Evolutionary conservation across 2,329 filamentous ascomycete species (phyloP), one percentile per base, ranked within the genome.

Genomic region (Pestalotiopsis sp.): DNA sequence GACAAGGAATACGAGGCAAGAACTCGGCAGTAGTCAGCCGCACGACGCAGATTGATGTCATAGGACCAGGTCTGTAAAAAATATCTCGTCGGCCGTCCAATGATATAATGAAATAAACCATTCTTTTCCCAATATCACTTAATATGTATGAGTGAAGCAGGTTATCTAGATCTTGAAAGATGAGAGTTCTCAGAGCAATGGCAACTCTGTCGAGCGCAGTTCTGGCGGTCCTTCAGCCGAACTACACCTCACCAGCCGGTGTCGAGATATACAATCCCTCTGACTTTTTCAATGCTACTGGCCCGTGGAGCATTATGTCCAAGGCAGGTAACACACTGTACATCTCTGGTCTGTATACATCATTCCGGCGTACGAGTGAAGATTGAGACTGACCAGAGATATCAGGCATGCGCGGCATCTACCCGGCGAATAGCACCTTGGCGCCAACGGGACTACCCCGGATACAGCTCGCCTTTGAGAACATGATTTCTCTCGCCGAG

Each of bases 321-420:
- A 72, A 72, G 27, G 76, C 75, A 3, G 75, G 75, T 7, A 67
- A 75, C n/a, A 76, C 70, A 2, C 68, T 79, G 2, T 79, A 78
- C 69, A 74, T 79, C 59, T 74, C 77, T 20, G 74, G 73, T 75
- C 60, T 23, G 66, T 57, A 20, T 14, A 2, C 23, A 36, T 27
- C 31, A 36, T 4, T 1, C 4, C 23, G 13, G 58, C 3, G 12
- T 23, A 12, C 52, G 20, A 9, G 58, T 66, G 20, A 4, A n/a
- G 40, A 65, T 36, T n/a, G 7, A 31, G 4, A 40, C 31, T 40
- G 59, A 62, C 59, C 59, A 23, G 31, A 20, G 5, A 27, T 36
- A 7, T 36, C 25, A 73, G 75, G 77, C n/a, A 79, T 79, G 75
- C 74, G 77, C 27, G 78, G 78, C 7, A 77, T 79, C 67, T 72